Evolutionary conservation across 192 early-diverging fungal species (phyloP).

Genomic region (Gaertneriomyces semiglobifer): DNA sequence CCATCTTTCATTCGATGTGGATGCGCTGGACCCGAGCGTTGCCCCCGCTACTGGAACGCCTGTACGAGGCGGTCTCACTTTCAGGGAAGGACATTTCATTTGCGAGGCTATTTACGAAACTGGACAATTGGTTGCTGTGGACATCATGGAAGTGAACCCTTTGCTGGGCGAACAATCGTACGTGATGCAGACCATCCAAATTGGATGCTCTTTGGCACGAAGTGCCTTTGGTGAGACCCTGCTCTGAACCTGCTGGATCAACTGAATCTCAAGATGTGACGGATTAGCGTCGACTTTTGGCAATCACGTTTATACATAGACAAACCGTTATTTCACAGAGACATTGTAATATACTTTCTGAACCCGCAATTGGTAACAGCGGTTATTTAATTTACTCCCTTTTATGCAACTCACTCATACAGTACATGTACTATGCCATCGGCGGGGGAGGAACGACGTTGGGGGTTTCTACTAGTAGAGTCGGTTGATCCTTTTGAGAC

Average conservation of each 20-base stretch:
- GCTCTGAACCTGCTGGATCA: constrained; percentile 39
- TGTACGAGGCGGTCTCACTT: constrained; percentile 89
- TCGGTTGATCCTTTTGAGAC: too few species aligned
- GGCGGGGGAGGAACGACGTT: too few species aligned
- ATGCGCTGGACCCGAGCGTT: constrained; percentile 90
- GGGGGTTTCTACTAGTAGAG: too few species aligned
- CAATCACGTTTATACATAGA: too few species aligned
- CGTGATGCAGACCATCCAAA: constrained; percentile 76
- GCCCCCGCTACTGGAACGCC: constrained; percentile 95
- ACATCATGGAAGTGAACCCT: constrained; percentile 96
- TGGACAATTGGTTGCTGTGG: constrained; percentile 83
- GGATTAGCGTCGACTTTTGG: too few species aligned
- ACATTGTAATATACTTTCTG: too few species aligned
- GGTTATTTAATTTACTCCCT: too few species aligned
- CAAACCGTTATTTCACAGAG: too few species aligned
- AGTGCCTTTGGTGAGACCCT: constrained; percentile 81
- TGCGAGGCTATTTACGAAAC: constrained; percentile 87
- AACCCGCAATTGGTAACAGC: too few species aligned
- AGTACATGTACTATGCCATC: too few species aligned
- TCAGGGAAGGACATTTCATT: constrained; percentile 96
- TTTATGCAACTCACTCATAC: too few species aligned
- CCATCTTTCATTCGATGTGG: constrained; percentile 92
- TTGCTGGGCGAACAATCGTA: constrained; percentile 62
- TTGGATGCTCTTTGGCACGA: constrained; percentile 84
- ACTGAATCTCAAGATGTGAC: background rate